Evolutionary conservation across 2,329 filamentous ascomycete genomes (phyloP).

Genomic region (Coniochaeta prunicola): DNA sequence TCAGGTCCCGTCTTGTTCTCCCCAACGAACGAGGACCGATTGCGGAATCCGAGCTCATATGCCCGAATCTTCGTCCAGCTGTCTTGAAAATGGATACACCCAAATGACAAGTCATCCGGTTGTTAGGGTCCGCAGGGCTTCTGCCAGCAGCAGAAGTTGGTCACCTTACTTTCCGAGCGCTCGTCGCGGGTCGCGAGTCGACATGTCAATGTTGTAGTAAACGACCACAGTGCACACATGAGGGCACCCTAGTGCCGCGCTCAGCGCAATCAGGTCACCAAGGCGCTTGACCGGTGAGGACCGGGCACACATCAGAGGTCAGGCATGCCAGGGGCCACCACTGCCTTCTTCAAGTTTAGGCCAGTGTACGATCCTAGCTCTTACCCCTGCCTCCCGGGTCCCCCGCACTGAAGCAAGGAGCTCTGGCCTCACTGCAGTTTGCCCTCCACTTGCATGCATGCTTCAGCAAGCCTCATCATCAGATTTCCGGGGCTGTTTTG

Average conservation of each 20-base stretch:
- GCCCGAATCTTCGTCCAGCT: background rate
- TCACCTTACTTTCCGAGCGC: background rate
- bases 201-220: background rate
- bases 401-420: slow-evolving; percentile 15
- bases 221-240: background rate
- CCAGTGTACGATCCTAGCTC: background rate
- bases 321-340: background rate
- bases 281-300: background rate
- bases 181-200: background rate
- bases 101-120: background rate
- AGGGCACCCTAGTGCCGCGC: background rate
- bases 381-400: slow-evolving; percentile 7
- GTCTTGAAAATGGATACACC: background rate
- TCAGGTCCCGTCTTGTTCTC: background rate
- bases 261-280: background rate
- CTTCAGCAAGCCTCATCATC: slow-evolving; percentile 11
- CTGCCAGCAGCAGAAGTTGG: background rate
- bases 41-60: background rate
- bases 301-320: background rate
- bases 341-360: background rate
- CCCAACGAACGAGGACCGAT: background rate
- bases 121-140: background rate
- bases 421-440: slow-evolving; percentile 10
- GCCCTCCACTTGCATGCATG: background rate
- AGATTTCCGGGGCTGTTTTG: slow-evolving; percentile 3